Conservation (phyloP, 2,329 filamentous ascomycete species). For the Fusarium austroafricanum region DNA sequence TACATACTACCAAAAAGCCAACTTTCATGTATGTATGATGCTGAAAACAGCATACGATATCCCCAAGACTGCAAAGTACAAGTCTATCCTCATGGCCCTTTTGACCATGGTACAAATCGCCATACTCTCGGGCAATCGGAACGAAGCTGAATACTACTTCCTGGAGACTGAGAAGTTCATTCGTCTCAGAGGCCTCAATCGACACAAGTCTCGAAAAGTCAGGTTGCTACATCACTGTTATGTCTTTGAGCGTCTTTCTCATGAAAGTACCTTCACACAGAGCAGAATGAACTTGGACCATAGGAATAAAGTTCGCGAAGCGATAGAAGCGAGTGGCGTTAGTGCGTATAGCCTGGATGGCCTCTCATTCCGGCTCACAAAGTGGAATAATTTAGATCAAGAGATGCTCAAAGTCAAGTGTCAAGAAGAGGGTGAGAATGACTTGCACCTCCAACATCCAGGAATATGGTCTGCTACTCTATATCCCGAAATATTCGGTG, state of each 20-base stretch:
- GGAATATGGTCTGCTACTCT: conserved; percentile 34
- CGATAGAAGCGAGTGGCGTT: conserved; percentile 31
- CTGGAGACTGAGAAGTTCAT: conserved; percentile 36
- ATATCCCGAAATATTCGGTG: conserved; percentile 34
- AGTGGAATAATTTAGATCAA: conserved; percentile 26
- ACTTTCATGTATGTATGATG: conserved; percentile 7
- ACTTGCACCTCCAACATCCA: conserved; percentile 27
- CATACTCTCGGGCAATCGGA: conserved; percentile 13
- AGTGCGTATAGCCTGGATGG: conserved; percentile 16
- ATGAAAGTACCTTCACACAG: conserved; percentile 27
- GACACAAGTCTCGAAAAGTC: conserved; percentile 31
- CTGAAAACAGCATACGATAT: conserved; percentile 25
- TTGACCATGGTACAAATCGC: conserved; percentile 34
- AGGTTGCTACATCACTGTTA: conserved; percentile 31
- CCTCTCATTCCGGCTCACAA: conserved; percentile 18
- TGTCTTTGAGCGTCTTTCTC: conserved; percentile 17
- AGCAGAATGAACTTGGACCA: conserved; percentile 12
- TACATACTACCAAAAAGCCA: conserved; percentile 15
- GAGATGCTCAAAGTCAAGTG: conserved; percentile 28
- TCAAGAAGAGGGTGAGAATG: conserved; percentile 31
- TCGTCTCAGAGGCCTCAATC: conserved; percentile 23
- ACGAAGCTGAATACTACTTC: conserved; percentile 34
- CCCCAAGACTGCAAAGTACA: conserved; percentile 33
- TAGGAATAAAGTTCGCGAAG: conserved; percentile 14
- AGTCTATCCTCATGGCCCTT: conserved; percentile 34